These are phyloP conservation scores for Mallotus repandus DNA, from an alignment of 441 rosid genomes.

Conservation along the genomic window DNA sequence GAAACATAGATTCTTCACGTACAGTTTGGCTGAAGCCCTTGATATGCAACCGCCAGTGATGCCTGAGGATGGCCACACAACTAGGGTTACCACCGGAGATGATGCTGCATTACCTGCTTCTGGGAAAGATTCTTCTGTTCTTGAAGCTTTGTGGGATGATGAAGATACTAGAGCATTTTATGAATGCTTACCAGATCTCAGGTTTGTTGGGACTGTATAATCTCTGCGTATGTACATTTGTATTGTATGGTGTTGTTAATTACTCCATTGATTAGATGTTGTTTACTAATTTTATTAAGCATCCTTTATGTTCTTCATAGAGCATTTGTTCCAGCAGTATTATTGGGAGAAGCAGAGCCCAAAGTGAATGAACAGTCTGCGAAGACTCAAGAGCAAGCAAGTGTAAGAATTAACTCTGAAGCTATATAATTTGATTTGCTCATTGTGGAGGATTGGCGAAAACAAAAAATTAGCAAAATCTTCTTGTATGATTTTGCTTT, in stretches of 20 bases:
- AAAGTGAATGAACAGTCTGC: slow-evolving; percentile 76
- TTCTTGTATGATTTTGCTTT: background rate
- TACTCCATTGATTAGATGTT: background rate
- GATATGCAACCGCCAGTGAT: slow-evolving; percentile 98
- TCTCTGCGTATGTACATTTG: background rate
- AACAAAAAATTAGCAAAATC: background rate
- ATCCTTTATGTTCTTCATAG: slow-evolving; percentile 42
- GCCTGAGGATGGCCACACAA: slow-evolving; percentile 99
- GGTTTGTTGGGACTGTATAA: slow-evolving; percentile 48
- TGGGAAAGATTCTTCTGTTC: slow-evolving; percentile 71
- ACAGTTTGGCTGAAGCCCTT: slow-evolving; percentile 95
- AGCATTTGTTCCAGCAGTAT: slow-evolving; percentile 99
- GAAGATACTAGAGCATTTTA: slow-evolving; percentile 97
- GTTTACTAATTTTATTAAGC: background rate
- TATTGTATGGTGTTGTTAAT: background rate
- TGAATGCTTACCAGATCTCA: slow-evolving; percentile 95
- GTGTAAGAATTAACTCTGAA: slow-evolving; percentile 55
- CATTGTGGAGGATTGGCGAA: background rate
- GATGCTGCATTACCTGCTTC: slow-evolving; percentile 71
- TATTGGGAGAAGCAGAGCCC: slow-evolving; percentile 89
- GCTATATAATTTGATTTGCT: background rate
- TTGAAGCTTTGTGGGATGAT: slow-evolving; percentile 97
- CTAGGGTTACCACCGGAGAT: slow-evolving; percentile 83
- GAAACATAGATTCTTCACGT: slow-evolving; percentile 5
- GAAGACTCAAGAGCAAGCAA: slow-evolving; percentile 66